Percentiles rank a stretch among this genome's conserved stretches.
Evolutionary conservation across 306 rosid species (phyloP).

Genomic region (Sechiopsis laciniata): DNA sequence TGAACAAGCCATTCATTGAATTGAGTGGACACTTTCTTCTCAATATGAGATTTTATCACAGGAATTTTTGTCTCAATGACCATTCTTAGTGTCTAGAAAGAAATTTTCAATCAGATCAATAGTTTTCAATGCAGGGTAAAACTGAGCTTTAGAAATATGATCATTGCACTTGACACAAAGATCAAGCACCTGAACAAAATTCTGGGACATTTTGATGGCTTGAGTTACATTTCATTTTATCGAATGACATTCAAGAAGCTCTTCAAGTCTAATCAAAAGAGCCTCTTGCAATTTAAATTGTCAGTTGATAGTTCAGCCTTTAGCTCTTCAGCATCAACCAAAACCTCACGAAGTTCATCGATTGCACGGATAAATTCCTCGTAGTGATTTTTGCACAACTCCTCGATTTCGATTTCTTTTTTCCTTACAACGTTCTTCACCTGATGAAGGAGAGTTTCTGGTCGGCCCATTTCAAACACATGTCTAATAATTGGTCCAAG

Average conservation of each 20-base stretch:
- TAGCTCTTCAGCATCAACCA: conserved; percentile 92
- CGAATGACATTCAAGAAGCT: conserved; percentile 75
- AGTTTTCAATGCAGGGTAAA: conserved; percentile 72
- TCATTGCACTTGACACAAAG: conserved; percentile 75
- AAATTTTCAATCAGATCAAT: conserved; percentile 70
- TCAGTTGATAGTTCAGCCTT: conserved; percentile 70
- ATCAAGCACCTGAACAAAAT: too few relatives aligned
- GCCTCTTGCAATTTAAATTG: too few relatives aligned
- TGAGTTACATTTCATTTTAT: conserved; percentile 68
- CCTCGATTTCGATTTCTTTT: conserved; percentile 88
- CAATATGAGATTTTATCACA: conserved; percentile 56
- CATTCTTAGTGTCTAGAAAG: too few relatives aligned
- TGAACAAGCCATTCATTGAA: conserved; percentile 90
- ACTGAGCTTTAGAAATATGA: conserved; percentile 62
- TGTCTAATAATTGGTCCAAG: conserved; percentile 82
- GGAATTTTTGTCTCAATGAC: conserved; percentile 69
- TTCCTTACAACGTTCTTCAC: conserved; percentile 66
- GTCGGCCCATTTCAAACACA: conserved; percentile 82
- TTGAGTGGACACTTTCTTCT: conserved; percentile 65
- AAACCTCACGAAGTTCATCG: conserved; percentile 82
- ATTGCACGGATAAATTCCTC: conserved; percentile 94
- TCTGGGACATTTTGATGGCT: conserved; percentile 74
- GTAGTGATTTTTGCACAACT: conserved; percentile 86
- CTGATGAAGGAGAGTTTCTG: conserved; percentile 73
- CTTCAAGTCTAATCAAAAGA: conserved; percentile 75